phyloP scores from a whole-genome alignment of 352 stramenopile species.

The Globisporangium nagaii region DNA sequence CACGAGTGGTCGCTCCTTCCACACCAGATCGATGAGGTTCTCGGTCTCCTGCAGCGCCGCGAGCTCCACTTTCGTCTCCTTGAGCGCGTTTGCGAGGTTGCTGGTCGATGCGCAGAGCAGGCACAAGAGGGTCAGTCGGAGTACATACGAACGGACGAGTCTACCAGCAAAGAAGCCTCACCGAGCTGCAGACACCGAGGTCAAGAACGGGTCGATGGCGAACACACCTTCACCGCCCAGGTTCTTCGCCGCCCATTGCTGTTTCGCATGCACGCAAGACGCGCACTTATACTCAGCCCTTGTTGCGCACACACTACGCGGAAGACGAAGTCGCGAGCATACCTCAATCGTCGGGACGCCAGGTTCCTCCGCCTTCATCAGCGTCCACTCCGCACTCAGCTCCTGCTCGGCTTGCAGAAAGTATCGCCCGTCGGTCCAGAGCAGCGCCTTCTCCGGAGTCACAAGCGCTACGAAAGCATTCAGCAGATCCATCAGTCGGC shows the following conservation, averaged over 20 bases:
- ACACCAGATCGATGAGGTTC: conserved; percentile 97
- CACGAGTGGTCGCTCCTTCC: conserved; percentile 74
- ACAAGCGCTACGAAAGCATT: conserved; percentile 41
- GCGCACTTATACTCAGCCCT: too few species aligned
- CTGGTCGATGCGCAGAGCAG: conserved; percentile 13
- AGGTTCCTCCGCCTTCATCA: conserved; percentile 94
- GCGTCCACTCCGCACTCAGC: conserved; percentile 90
- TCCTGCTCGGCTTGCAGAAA: conserved; percentile 95
- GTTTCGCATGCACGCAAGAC: not conserved
- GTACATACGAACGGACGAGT: not conserved
- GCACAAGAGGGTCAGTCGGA: not conserved
- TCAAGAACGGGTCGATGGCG: conserved; percentile 95
- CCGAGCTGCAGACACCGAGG: conserved; percentile 83
- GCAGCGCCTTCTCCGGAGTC: conserved; percentile 79
- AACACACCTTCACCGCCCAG: conserved; percentile 65
- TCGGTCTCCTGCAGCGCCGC: conserved; percentile 66
- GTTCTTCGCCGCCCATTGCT: conserved; percentile 72
- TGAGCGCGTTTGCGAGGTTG: conserved; percentile 58
- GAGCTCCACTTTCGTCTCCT: conserved; percentile 65
- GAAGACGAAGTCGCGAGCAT: too few species aligned
- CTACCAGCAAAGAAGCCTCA: conserved; percentile 8
- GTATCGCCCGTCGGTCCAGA: conserved; percentile 99
- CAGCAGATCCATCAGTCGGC: not conserved
- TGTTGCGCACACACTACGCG: too few species aligned
- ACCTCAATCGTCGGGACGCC: conserved; percentile 90